phyloP scores from a whole-genome alignment of 2,329 filamentous ascomycete species.

The Diatrype stigma region DNA sequence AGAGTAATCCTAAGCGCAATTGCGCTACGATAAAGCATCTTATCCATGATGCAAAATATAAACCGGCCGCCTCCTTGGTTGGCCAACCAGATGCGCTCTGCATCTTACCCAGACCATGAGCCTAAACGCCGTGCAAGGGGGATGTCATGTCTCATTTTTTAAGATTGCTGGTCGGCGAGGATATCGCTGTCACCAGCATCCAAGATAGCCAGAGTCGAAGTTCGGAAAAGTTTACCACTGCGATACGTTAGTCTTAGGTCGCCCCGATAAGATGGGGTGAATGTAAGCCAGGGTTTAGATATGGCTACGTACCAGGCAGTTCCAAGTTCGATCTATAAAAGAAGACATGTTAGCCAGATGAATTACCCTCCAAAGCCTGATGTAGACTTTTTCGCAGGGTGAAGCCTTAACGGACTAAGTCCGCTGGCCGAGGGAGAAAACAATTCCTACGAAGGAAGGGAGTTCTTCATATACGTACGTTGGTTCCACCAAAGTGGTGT shows the following conservation, averaged over 20 bases:
- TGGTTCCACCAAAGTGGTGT: conserved; percentile 98
- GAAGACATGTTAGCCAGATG: conserved; percentile 51
- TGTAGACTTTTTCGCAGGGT: conserved; percentile 87
- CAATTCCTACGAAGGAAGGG: conserved; percentile 3
- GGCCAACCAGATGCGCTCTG: conserved; percentile 12
- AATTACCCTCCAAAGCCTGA: conserved; percentile 83
- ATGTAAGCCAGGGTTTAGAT: background rate
- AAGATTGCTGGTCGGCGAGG: conserved; percentile 70
- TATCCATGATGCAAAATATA: background rate
- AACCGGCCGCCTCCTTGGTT: background rate
- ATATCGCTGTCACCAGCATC: conserved; percentile 99
- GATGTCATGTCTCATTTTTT: conserved; percentile 31
- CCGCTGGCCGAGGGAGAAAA: conserved; percentile 3
- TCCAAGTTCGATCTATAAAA: conserved; percentile 85
- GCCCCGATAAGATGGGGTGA: background rate
- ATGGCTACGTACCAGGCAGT: conserved; percentile 62
- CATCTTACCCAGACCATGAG: conserved; percentile 23
- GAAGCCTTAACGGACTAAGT: conserved; percentile 35
- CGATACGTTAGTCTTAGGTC: background rate
- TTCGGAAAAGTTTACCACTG: conserved; percentile 92
- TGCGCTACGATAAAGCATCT: background rate
- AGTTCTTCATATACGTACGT: conserved; percentile 74
- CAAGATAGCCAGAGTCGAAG: conserved; percentile 94
- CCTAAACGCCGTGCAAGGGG: conserved; percentile 24
- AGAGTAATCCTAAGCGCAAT: background rate